phyloP scores from a whole-genome alignment of 768 basidiomycete genomes.

The Wakefieldia striispora region DNA sequence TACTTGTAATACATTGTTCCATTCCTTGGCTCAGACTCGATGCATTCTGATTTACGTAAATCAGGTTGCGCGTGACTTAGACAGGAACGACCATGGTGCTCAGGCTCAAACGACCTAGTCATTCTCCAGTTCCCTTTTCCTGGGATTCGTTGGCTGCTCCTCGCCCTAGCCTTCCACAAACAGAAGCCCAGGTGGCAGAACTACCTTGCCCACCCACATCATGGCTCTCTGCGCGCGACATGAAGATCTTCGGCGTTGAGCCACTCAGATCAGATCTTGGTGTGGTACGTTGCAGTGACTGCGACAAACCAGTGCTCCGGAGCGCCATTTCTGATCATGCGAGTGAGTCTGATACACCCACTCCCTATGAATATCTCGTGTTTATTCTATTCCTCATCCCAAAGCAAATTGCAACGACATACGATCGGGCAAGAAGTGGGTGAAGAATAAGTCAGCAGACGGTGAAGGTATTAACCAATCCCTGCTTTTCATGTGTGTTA shows the following conservation, averaged over 20 bases:
- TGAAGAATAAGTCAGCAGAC: slow-evolving; percentile 52
- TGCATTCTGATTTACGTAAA: slow-evolving; percentile 29
- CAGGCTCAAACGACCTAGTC: slow-evolving; percentile 42
- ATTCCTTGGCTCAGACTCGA: too few relatives aligned
- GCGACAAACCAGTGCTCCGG: slow-evolving; percentile 75
- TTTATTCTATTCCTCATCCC: slow-evolving; percentile 10
- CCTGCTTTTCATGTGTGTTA: background rate
- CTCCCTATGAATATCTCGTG: background rate
- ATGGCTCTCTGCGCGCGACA: slow-evolving; percentile 83
- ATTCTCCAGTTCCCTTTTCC: slow-evolving; percentile 55
- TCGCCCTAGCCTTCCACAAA: slow-evolving; percentile 26
- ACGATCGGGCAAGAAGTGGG: slow-evolving; percentile 51
- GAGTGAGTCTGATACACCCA: slow-evolving; percentile 46
- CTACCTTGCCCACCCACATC: slow-evolving; percentile 74
- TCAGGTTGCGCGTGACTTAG: background rate
- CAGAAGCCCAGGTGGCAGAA: slow-evolving; percentile 38
- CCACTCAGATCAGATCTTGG: slow-evolving; percentile 70
- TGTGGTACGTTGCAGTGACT: slow-evolving; percentile 74
- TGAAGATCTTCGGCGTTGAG: slow-evolving; percentile 81
- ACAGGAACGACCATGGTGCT: slow-evolving; percentile 36
- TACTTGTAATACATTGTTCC: too few relatives aligned
- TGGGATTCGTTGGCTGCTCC: slow-evolving; percentile 51
- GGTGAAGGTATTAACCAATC: slow-evolving; percentile 40
- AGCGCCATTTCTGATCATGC: slow-evolving; percentile 75
- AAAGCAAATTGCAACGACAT: slow-evolving; percentile 63